phyloP scores from a whole-genome alignment of 257 asterid genomes.

The Solanum commersonii region DNA sequence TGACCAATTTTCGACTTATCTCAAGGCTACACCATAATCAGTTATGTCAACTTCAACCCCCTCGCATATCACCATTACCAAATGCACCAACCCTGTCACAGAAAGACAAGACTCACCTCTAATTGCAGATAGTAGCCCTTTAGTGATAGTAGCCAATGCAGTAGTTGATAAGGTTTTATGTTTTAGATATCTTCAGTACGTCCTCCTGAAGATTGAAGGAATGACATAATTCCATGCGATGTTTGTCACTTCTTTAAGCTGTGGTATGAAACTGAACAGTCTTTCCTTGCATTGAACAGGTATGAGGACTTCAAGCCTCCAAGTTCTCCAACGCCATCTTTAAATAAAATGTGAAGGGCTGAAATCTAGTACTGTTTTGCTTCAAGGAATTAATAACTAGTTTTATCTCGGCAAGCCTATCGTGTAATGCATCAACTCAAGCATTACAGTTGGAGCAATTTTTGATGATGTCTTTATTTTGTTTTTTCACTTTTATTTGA shows the following conservation, averaged over 20 bases:
- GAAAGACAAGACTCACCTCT: slow-evolving; percentile 5
- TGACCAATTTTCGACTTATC: background rate
- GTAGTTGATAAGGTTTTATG: background rate
- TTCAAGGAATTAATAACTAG: background rate
- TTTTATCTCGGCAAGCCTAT: background rate
- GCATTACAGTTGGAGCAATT: background rate
- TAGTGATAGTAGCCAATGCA: background rate
- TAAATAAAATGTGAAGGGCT: slow-evolving; percentile 18
- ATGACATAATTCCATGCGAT: background rate
- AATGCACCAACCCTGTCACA: slow-evolving; percentile 24
- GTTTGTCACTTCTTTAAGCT: background rate
- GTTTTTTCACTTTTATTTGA: background rate
- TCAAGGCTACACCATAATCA: background rate
- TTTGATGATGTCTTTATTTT: background rate
- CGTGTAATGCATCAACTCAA: background rate
- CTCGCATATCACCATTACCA: slow-evolving; percentile 51
- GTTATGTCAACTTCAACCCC: slow-evolving; percentile 32
- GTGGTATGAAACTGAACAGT: background rate
- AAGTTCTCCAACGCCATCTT: slow-evolving; percentile 50
- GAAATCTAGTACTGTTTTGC: background rate
- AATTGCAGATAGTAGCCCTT: slow-evolving; percentile 3
- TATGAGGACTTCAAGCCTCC: slow-evolving; percentile 86
- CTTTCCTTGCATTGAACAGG: slow-evolving; percentile 28
- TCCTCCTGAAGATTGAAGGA: background rate
- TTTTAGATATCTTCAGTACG: background rate